These are phyloP conservation scores for Chalciporus sphaerocephalus DNA, from an alignment of 768 basidiomycete genomes.

Conservation along the genomic window DNA sequence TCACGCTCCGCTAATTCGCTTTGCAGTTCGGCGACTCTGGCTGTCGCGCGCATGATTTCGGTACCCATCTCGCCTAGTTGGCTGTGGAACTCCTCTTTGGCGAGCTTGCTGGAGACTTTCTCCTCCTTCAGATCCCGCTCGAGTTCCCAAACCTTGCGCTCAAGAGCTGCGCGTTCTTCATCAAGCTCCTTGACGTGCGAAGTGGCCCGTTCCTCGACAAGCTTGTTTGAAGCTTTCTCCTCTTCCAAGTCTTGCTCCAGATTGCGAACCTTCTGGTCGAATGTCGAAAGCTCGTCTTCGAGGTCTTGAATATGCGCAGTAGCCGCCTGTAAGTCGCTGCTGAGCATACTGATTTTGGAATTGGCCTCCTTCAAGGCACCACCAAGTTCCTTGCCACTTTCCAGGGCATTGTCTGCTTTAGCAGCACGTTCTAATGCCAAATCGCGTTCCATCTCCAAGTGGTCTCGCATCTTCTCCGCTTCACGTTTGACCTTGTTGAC, in stretches of 20 bases:
- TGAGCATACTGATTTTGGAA: slow-evolving; percentile 50
- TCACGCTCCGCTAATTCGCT: slow-evolving; percentile 43
- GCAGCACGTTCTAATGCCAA: slow-evolving; percentile 54
- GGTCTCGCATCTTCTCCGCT: slow-evolving; percentile 40
- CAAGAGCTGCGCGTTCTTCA: not conserved
- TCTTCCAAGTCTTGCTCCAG: no score
- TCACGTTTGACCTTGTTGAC: slow-evolving; percentile 41
- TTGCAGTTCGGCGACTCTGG: slow-evolving; percentile 41
- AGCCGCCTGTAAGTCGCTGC: slow-evolving; percentile 53
- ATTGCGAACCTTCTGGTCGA: no score
- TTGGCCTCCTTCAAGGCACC: slow-evolving; percentile 65
- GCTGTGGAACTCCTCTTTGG: slow-evolving; percentile 37
- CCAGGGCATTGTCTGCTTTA: slow-evolving; percentile 62
- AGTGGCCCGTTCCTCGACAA: no score
- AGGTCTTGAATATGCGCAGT: no score
- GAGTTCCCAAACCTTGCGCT: not conserved
- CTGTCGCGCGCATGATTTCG: slow-evolving; percentile 30
- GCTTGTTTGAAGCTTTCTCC: no score
- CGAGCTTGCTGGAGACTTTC: slow-evolving; percentile 23
- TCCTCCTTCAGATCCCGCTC: not conserved
- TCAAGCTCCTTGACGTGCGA: not conserved
- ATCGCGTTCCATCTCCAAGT: slow-evolving; percentile 50
- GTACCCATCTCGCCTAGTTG: slow-evolving; percentile 30
- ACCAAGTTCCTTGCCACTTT: slow-evolving; percentile 63
- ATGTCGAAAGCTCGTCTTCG: no score